Evolutionary conservation across 208 protist genomes (phyloP).

Genomic region (Trypanosoma lewisi): DNA sequence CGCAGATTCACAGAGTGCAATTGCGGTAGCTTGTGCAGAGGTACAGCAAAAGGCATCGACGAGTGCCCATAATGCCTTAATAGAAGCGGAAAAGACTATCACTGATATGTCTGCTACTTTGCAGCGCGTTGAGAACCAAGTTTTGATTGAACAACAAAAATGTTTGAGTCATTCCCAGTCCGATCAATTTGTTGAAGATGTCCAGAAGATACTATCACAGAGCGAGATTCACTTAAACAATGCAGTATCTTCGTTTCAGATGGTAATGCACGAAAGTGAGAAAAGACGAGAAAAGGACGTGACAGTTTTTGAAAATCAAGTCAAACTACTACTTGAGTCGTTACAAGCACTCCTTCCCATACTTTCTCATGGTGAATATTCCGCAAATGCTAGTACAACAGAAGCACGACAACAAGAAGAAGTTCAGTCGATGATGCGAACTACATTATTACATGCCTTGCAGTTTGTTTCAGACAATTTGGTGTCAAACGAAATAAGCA

Average conservation of each 20-base stretch:
- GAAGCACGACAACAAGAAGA: background rate
- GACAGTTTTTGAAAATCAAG: constrained; percentile 19
- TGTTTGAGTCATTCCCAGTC: background rate
- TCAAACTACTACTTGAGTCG: constrained; percentile 17
- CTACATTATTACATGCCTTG: constrained; percentile 30
- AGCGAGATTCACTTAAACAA: constrained; percentile 22
- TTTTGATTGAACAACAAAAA: background rate
- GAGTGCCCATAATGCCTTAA: background rate
- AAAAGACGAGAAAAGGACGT: constrained; percentile 8
- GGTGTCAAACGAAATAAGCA: constrained; percentile 45
- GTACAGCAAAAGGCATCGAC: constrained; percentile 14
- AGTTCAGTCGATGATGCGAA: constrained; percentile 25
- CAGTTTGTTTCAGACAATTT: constrained; percentile 44
- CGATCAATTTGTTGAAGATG: background rate
- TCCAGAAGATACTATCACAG: background rate
- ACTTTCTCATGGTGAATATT: background rate
- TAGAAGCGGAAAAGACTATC: background rate
- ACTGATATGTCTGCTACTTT: constrained; percentile 27
- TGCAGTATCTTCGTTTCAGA: constrained; percentile 19
- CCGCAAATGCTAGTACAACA: background rate
- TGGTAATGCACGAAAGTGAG: constrained; percentile 6
- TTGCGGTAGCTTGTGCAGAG: constrained; percentile 20
- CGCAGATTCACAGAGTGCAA: constrained; percentile 24
- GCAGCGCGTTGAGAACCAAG: constrained; percentile 15
- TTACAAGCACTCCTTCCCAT: constrained; percentile 14